Conservation (phyloP, 257 asterid species). For the Solanum sitiens region DNA sequence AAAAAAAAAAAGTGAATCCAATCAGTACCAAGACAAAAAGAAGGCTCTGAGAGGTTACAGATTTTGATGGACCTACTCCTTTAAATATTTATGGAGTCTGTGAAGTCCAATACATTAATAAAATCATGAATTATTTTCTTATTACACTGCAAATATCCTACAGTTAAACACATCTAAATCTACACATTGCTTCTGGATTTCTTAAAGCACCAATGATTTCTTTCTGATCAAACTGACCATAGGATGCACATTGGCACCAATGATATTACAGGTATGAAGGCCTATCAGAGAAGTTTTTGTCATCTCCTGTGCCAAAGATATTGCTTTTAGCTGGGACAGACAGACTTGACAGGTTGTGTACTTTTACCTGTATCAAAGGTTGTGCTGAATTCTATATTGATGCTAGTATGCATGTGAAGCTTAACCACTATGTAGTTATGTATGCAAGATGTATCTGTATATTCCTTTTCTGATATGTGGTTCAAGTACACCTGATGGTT, state of each 20-base stretch:
- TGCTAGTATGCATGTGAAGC: neutral
- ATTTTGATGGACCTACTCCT: neutral
- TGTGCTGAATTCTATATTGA: neutral
- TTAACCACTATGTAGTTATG: neutral
- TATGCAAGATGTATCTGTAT: neutral
- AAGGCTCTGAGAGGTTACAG: neutral
- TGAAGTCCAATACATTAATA: neutral
- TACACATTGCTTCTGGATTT: neutral
- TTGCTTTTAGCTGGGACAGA: conserved; percentile 98
- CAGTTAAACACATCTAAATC: neutral
- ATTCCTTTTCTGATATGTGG: neutral
- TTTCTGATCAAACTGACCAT: neutral
- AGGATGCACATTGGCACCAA: neutral
- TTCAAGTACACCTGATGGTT: neutral
- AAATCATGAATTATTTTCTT: neutral
- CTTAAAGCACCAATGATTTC: neutral
- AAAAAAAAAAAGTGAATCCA: neutral
- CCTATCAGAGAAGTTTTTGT: conserved; percentile 79
- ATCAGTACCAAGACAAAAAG: neutral
- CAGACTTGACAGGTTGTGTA: conserved; percentile 79
- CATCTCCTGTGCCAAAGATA: conserved; percentile 81
- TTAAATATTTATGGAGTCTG: neutral
- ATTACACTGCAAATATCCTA: neutral
- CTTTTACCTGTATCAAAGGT: neutral
- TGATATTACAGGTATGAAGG: conserved; percentile 78